Evolutionary conservation across 768 basidiomycete species (phyloP).

Genomic region (Crepidotus variabilis): DNA sequence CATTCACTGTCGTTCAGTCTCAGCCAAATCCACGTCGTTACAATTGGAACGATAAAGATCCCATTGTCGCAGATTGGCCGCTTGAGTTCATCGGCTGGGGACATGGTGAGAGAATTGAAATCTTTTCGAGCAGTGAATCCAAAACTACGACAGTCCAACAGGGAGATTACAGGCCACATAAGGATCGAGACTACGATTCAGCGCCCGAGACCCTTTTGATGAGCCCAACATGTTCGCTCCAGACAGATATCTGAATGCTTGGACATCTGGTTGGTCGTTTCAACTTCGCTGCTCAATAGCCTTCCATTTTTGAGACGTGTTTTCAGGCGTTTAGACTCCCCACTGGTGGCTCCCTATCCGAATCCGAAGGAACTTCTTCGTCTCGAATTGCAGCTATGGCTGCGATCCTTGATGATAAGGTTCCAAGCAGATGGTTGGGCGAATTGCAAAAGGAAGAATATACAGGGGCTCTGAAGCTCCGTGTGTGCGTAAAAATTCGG

Average conservation of each 20-base stretch:
- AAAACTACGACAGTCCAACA: constrained; percentile 6
- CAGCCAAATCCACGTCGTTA: constrained; percentile 11
- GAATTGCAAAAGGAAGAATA: no score
- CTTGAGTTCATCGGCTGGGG: constrained; percentile 8
- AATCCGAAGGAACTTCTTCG: background rate
- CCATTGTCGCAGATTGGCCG: constrained; percentile 11
- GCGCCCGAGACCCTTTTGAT: constrained; percentile 13
- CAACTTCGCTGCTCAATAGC: background rate
- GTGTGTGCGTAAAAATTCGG: no score
- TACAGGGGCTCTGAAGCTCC: no score
- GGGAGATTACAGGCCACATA: constrained; percentile 7
- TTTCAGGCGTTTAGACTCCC: constrained; percentile 8
- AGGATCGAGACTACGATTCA: constrained; percentile 3
- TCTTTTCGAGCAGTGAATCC: background rate
- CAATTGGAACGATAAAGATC: constrained; percentile 9
- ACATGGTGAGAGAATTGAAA: constrained; percentile 7
- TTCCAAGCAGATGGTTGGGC: background rate
- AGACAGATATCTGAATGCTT: constrained; percentile 17
- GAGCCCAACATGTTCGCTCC: constrained; percentile 7
- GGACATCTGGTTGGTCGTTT: constrained; percentile 8
- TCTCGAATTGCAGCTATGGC: constrained; percentile 1
- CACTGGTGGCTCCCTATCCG: constrained; percentile 6
- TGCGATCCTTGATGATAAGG: constrained; percentile 3
- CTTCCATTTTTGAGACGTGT: background rate
- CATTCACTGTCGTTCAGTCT: constrained; percentile 6